Base-by-base conservation (phyloP, 73 alveolate species). In the Breviolum minutum region DNA sequence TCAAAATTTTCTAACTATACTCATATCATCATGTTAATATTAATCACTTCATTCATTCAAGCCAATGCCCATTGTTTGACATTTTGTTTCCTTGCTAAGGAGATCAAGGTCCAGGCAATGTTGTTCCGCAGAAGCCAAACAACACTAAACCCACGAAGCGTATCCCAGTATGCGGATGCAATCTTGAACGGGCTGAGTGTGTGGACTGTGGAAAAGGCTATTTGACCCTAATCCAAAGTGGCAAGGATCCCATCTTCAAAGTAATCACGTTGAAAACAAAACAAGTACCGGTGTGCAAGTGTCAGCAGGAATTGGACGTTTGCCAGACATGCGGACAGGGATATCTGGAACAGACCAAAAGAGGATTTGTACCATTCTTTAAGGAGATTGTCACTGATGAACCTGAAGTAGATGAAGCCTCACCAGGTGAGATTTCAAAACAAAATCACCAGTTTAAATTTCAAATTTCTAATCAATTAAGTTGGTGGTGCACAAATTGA, bases 111-210 rank as follows among this genome's bases (percentile, higher is more conserved):
- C 74, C 11, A 17, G 74, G 24, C 74, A 11, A 13, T 17, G 17
- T 13, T 66, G 74, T 11, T n/a, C n/a, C n/a, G 17, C 74, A 66
- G 17, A 17, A 13, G 11, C 74, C 74, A 17, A 11, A 66, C 17
- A 13, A 13, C 74, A 66, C 17, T 66, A n/a, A n/a, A n/a, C n/a
- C n/a, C n/a, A 64, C 80, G 63, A 63, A 63, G 64, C 62, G 5
- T 26, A n/a, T 86, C 8, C 81, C 95, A 8, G 95, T 86, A 8
- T 86, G 95, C 81, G 63, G 20, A 11, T 86, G 95, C 29, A 30
- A 30, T 11, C 32, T 22, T n/a, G 32, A 22, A 8, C 29, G 63
- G 30, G 64, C 48, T 1, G 22, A 62, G n/a, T 86, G 95, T 29
- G 66, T 27, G 27, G 29, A 13, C 14, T 63, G 95, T 60, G 30